These are phyloP conservation scores for Cicer chorassanicum DNA, from an alignment of 306 rosid genomes.

Conservation along the genomic window DNA sequence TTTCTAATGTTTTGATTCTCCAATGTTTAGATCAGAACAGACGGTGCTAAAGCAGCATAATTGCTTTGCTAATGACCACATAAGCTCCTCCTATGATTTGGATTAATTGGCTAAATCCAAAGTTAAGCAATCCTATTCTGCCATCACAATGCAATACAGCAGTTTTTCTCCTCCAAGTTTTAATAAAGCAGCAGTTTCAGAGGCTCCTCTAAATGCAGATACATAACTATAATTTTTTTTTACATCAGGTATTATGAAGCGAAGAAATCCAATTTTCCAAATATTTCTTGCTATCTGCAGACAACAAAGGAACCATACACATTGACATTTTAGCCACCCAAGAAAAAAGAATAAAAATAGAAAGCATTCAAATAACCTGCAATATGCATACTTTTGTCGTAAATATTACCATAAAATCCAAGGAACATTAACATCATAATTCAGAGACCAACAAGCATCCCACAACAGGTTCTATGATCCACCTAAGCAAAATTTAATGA, in stretches of 20 bases:
- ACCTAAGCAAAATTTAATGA: not conserved
- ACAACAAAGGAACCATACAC: conserved; percentile 40
- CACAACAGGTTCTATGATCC: not conserved
- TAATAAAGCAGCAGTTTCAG: conserved; percentile 20
- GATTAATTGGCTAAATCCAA: not conserved
- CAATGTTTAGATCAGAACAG: not conserved
- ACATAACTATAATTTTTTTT: not conserved
- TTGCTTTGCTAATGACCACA: conserved; percentile 35
- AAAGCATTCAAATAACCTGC: not conserved
- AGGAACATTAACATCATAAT: conserved; percentile 6
- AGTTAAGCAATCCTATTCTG: conserved; percentile 11
- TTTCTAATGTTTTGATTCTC: not conserved
- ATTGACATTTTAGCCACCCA: not conserved
- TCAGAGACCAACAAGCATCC: not conserved
- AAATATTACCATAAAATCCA: not conserved
- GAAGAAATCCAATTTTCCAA: conserved; percentile 75
- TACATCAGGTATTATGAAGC: conserved; percentile 57
- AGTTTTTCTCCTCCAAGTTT: not conserved
- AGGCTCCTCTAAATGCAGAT: conserved; percentile 8
- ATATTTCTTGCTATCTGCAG: conserved; percentile 67
- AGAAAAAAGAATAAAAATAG: not conserved
- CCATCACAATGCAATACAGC: conserved; percentile 9
- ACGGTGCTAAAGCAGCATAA: conserved; percentile 19
- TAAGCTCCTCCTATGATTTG: conserved; percentile 24
- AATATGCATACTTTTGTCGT: conserved; percentile 9